Base-by-base conservation (phyloP, 225 moss, liverwort and hornwort genomes). In the Pseudoscleropodium purum region DNA sequence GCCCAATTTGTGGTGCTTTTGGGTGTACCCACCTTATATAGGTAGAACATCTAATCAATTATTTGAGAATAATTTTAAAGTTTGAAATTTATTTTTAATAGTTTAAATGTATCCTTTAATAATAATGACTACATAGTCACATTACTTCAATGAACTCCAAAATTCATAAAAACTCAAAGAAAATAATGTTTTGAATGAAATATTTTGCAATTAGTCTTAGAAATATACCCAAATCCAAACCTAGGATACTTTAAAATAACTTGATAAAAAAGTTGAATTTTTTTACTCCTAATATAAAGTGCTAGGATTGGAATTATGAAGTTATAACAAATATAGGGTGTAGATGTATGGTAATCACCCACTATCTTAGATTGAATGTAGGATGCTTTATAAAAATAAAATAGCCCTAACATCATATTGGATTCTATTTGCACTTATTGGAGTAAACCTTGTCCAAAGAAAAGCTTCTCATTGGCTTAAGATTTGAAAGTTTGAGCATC, bases 91-190 rank as follows among this genome's bases (percentile, higher is more conserved):
- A 7, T 29, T 73, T 74, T 30, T 45, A 29, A 6, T 18, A 49
- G 19, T 75, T 49, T 18, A 30, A 18, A 75, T 47, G 6, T 10
- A 43, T 29, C 17, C 29, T 74, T 69, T 10, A 18, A 4, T 25
- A 75, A 47, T 11, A 19, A 19, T 0, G 1, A 75, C 1, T 47
- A 1, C 19, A 7, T 31, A 47, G 7, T 31, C 7, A 29, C 1
- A 75, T 4, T 74, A 45, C 45, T 10, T 74, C 0, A 2, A 74
- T 45, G 45, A 3, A 29, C 17, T 74, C 10, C 31, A 31, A 75
- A 75, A 75, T 30, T 47, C 6, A 18, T 75, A 30, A 49, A 47
- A 75, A 47, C 7, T 31, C 16, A 31, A 75, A 31, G 18, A 31
- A 75, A 30, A 75, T 0, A 31, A 31, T 18, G 1, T 31, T 75